Base-by-base conservation (phyloP, 1,284 basidiomycete species). In the Hemileccinum hortonii region DNA sequence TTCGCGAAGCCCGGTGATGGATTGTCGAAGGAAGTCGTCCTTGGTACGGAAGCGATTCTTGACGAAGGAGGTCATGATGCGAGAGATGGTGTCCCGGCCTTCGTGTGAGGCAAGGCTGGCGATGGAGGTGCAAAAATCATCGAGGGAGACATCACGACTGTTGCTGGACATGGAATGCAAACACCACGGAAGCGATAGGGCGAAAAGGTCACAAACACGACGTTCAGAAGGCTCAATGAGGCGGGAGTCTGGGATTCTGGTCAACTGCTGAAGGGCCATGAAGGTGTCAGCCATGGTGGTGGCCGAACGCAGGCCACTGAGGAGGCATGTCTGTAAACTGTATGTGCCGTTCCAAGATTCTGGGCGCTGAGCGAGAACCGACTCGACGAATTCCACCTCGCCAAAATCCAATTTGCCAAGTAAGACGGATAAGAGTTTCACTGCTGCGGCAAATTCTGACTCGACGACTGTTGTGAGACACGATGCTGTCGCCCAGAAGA, bases 11-110 rank as follows among this genome's bases (percentile, higher is more conserved):
- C 90, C 87, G 3, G 83, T 78, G 18, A 93, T 86, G 0, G 93
- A 94, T 66, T 98, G 94, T 3, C 93, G 85, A 53, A 96, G 80
- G 69, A 98, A 94, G 69, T 98, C 94, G 52, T 98, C 95, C 66
- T 90, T 90, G 3, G 93, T 93, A 40, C 94, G 80, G 78, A 98
- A 98, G 41, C 92, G 88, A 21, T 80, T 77, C 69, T 91, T 92
- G 38, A 91, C 84, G 58, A 96, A 94, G 8, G 92, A 95, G 2
- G 80, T 87, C 81, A 96, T 90, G 60, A 98, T 88, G 32, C 92
- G 87, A 53, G 83, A 77, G 58, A 97, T 87, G 61, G 88, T 90
- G 12, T 83, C 79, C 47, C 85, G 81, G 38, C 84, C 85, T 60
- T 92, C 86, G 38, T 75, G 69, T 35, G 84, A 83, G 2, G 94